Percentiles rank a stretch among this genome's conserved stretches.
phyloP scores from a whole-genome alignment of 2,329 filamentous ascomycete species.

The Cordyceps pruinosa region DNA sequence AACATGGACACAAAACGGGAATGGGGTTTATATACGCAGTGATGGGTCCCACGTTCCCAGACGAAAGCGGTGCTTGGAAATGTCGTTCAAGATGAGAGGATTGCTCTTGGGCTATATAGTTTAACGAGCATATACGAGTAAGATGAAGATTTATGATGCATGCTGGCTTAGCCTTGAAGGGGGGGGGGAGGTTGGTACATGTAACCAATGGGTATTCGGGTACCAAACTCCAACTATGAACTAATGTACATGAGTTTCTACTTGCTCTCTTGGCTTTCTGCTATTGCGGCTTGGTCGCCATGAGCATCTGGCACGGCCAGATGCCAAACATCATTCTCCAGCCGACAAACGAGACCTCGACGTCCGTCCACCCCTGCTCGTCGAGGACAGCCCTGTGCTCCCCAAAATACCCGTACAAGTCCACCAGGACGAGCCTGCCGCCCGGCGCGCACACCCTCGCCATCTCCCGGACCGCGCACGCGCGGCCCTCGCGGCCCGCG shows the following conservation, averaged over 20 bases:
- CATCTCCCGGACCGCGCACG: slow-evolving; percentile 13
- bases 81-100: not conserved
- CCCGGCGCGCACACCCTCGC: slow-evolving; percentile 13
- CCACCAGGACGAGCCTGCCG: slow-evolving; percentile 12
- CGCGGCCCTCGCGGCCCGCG: slow-evolving; percentile 5
- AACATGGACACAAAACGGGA: not conserved
- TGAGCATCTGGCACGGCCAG: slow-evolving; percentile 14
- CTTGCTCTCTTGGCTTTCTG: not conserved
- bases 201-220: no score
- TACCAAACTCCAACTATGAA: not conserved
- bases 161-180: no score
- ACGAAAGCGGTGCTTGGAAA: slow-evolving; percentile 1
- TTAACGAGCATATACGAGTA: slow-evolving; percentile 6
- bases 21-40: not conserved
- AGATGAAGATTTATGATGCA: not conserved
- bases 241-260: not conserved
- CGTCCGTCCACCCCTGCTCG: slow-evolving; percentile 10
- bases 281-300: slow-evolving; percentile 12
- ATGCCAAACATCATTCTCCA: slow-evolving; percentile 14
- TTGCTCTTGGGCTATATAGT: not conserved
- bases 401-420: slow-evolving; percentile 14
- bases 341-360: slow-evolving; percentile 10
- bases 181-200: no score
- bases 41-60: not conserved
- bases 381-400: slow-evolving; percentile 11